phyloP scores from a whole-genome alignment of 129 eudicot species.

The Flaveria robusta region DNA sequence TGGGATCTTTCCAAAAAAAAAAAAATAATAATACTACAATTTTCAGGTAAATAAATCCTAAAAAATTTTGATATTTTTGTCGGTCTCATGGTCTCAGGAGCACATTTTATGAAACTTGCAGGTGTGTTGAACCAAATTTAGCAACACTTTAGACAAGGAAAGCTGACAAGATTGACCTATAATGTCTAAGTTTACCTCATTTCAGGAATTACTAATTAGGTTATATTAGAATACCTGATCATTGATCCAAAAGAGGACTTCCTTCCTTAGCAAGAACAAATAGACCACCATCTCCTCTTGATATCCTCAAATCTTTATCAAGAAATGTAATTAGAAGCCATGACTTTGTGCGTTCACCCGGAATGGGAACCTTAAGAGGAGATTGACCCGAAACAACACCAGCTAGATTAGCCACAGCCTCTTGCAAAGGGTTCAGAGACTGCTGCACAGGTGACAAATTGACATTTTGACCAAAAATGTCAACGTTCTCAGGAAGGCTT shows the following conservation, averaged over 20 bases:
- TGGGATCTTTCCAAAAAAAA: neutral
- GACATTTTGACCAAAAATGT: slow-evolving; percentile 78
- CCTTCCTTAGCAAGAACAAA: slow-evolving; percentile 97
- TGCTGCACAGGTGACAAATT: slow-evolving; percentile 67
- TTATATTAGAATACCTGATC: slow-evolving; percentile 39
- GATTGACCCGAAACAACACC: slow-evolving; percentile 77
- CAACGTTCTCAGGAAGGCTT: slow-evolving; percentile 70
- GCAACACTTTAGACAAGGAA: neutral
- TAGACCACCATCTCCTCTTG: slow-evolving; percentile 99
- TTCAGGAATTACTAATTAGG: neutral
- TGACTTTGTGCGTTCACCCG: slow-evolving; percentile 78
- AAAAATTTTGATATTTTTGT: no score
- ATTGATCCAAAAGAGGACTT: slow-evolving; percentile 72
- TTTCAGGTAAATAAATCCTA: no score
- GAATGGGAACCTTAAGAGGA: slow-evolving; percentile 78
- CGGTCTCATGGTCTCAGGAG: no score
- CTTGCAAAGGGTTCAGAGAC: slow-evolving; percentile 64
- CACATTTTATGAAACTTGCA: neutral
- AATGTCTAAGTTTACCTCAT: slow-evolving; percentile 6
- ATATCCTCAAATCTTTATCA: slow-evolving; percentile 87
- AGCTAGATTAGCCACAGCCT: slow-evolving; percentile 54
- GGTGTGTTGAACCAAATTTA: slow-evolving; percentile 9
- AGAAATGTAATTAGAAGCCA: slow-evolving; percentile 86
- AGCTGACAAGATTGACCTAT: neutral
- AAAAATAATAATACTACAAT: no score